phyloP scores from a whole-genome alignment of 73 alveolate genomes.

The Strombidium stylifer region DNA sequence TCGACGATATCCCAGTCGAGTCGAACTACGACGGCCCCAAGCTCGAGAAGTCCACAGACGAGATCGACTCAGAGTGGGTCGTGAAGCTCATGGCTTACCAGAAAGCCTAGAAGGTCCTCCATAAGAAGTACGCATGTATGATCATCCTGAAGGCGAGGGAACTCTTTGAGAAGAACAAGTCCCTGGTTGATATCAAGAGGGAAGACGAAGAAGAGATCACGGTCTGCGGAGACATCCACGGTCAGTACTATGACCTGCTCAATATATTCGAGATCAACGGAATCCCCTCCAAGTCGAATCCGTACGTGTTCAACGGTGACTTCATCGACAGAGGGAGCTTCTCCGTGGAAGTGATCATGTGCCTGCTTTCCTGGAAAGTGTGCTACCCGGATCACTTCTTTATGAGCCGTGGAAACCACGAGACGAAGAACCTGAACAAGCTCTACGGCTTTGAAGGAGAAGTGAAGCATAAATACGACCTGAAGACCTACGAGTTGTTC shows the following conservation, averaged over 20 bases:
- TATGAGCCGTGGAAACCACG: constrained; percentile 98
- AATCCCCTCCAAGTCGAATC: constrained; percentile 87
- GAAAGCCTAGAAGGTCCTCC: constrained; percentile 86
- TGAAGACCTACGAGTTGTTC: constrained; percentile 80
- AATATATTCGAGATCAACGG: constrained; percentile 93
- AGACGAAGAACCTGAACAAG: constrained; percentile 63
- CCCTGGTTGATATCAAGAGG: constrained; percentile 66
- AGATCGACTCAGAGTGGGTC: constrained; percentile 80
- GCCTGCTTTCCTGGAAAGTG: constrained; percentile 93
- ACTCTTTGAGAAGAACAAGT: constrained; percentile 53
- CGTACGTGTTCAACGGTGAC: constrained; percentile 98
- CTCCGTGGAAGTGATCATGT: constrained; percentile 93
- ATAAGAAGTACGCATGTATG: constrained; percentile 87
- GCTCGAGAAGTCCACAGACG: constrained; percentile 63
- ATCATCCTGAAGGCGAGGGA: constrained; percentile 70
- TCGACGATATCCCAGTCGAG: constrained; percentile 76
- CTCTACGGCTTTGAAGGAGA: constrained; percentile 98
- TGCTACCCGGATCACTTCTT: constrained; percentile 91
- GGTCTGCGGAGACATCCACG: constrained; percentile 98
- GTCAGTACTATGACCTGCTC: constrained; percentile 93
- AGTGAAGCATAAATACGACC: constrained; percentile 91
- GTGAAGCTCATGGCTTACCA: constrained; percentile 78
- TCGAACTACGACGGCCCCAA: constrained; percentile 89
- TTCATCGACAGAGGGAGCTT: constrained; percentile 98
- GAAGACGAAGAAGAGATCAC: constrained; percentile 88